Base-by-base conservation (phyloP, 345 rosid species). In the Corchorus olitorius region DNA sequence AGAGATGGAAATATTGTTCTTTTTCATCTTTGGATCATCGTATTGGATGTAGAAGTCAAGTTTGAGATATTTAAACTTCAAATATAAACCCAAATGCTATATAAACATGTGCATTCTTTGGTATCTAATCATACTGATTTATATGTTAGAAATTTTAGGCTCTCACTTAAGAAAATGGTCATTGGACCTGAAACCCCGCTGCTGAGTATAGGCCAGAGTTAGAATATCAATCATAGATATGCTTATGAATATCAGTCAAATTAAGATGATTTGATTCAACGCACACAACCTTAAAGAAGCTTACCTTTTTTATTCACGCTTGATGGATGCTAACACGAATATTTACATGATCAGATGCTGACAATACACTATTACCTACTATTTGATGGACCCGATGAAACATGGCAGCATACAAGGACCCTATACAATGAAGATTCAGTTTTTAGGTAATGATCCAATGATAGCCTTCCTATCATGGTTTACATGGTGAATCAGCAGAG, bases 361-460 rank as follows among this genome's bases (percentile, higher is more conserved):
- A 86, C 98, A 5, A 93, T 95, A 83, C 98, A 93, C 85, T 95
- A 95, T 76, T 95, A 93, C 86, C 85, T 93, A 17, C 95, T 95
- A 77, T 93, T 95, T 66, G 92, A 93, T 80, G 99, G 99, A 59
- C 70, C 86, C 7, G 96, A 95, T n/a, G 96, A 93, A 73, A 86
- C 76, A 19, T 95, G 99, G 99, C 88, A 83, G 76, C 90, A 92
- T 55, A 39, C 80, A 3, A 89, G 83, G 88, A 83, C 91, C 17
- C 86, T 95, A 41, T 95, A 95, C 74, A 85, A 79, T 39, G 96
- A 86, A 80, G 83, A 79, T 39, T 93, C 99, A 45, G 80, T 84
- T 79, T 87, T 95, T 79, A 88, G 98, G 99, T 95, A 87, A 64
- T 19, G 61, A 64, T 50, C 74, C 37, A 43, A 2, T 65, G 52